A percentile compares a stretch with the other conserved stretches of the same genome.
These are phyloP conservation scores for Limnanthes douglasii DNA, from an alignment of 345 rosid genomes.

Conservation along the genomic window DNA sequence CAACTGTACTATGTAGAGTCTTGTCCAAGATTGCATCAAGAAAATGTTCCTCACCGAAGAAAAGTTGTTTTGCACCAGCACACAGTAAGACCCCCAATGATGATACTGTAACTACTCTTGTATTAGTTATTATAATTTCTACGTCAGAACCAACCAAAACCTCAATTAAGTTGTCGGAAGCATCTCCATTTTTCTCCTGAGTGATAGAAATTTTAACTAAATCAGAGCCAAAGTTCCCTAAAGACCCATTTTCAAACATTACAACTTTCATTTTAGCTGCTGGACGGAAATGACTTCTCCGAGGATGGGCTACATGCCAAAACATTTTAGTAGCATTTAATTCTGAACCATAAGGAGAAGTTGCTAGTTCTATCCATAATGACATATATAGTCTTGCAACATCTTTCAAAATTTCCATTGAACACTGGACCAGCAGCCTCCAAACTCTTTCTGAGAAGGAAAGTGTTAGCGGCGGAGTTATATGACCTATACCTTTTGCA, in stretches of 20 bases:
- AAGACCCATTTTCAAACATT: slow-evolving; percentile 60
- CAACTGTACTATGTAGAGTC: too few relatives aligned
- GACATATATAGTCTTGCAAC: slow-evolving; percentile 65
- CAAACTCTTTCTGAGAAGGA: slow-evolving; percentile 46
- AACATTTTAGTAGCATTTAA: slow-evolving; percentile 84
- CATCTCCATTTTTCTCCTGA: slow-evolving; percentile 54
- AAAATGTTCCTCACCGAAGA: too few relatives aligned
- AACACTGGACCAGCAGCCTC: too few relatives aligned
- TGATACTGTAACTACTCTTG: slow-evolving; percentile 74
- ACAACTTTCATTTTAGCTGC: slow-evolving; percentile 97
- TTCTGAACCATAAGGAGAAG: slow-evolving; percentile 76
- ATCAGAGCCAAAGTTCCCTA: slow-evolving; percentile 29
- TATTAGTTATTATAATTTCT: slow-evolving; percentile 79
- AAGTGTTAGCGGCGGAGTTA: slow-evolving; percentile 47
- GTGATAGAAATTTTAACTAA: slow-evolving; percentile 28
- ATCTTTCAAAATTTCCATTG: slow-evolving; percentile 70
- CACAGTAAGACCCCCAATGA: slow-evolving; percentile 83
- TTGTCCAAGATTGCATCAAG: too few relatives aligned
- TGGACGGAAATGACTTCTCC: slow-evolving; percentile 84
- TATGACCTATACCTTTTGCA: slow-evolving; percentile 67
- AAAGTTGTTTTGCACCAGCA: too few relatives aligned
- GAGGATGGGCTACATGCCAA: slow-evolving; percentile 96
- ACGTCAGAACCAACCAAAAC: slow-evolving; percentile 78
- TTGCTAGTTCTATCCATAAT: slow-evolving; percentile 82
- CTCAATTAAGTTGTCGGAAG: slow-evolving; percentile 37